A percentile compares a stretch with the other conserved stretches of the same genome.
Conservation (phyloP, 2,329 filamentous ascomycete genomes). For the Cladosporium sp. region DNA sequence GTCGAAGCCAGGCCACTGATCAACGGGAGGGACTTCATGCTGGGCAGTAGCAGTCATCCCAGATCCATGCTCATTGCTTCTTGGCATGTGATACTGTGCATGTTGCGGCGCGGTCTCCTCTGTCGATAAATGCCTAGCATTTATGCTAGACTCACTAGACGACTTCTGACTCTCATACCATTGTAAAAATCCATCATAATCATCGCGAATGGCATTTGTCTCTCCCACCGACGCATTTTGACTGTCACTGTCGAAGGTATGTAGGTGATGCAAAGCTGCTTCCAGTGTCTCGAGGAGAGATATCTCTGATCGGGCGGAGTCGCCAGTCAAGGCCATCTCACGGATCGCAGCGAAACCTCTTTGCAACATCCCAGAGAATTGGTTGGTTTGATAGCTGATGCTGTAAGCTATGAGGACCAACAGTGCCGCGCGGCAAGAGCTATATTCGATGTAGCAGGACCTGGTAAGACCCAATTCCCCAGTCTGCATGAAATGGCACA, state of each 20-base stretch:
- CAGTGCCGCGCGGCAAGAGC: slow-evolving; percentile 33
- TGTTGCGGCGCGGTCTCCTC: too few relatives aligned
- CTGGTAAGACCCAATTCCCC: slow-evolving; percentile 27
- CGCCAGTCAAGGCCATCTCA: slow-evolving; percentile 30
- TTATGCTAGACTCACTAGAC: not conserved
- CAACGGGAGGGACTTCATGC: too few relatives aligned
- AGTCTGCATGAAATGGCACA: slow-evolving; percentile 25
- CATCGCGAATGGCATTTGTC: not conserved
- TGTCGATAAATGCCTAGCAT: too few relatives aligned
- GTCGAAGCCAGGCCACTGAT: too few relatives aligned
- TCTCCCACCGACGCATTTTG: too few relatives aligned
- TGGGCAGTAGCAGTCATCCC: too few relatives aligned
- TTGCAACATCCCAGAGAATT: slow-evolving; percentile 21
- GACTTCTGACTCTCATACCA: not conserved
- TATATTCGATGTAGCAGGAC: slow-evolving; percentile 35
- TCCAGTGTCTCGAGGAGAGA: slow-evolving; percentile 31
- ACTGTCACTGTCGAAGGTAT: not conserved
- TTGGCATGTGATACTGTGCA: too few relatives aligned
- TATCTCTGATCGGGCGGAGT: slow-evolving; percentile 32
- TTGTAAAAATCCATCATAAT: not conserved
- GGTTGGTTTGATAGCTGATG: slow-evolving; percentile 24
- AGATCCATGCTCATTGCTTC: too few relatives aligned
- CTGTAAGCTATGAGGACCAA: slow-evolving; percentile 34
- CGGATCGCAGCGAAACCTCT: slow-evolving; percentile 30
- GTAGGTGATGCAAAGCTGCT: slow-evolving; percentile 14